A percentile compares a stretch with the other conserved stretches of the same genome.
phyloP scores from a whole-genome alignment of 2,329 filamentous ascomycete species.

The Plenodomus tracheiphilus region DNA sequence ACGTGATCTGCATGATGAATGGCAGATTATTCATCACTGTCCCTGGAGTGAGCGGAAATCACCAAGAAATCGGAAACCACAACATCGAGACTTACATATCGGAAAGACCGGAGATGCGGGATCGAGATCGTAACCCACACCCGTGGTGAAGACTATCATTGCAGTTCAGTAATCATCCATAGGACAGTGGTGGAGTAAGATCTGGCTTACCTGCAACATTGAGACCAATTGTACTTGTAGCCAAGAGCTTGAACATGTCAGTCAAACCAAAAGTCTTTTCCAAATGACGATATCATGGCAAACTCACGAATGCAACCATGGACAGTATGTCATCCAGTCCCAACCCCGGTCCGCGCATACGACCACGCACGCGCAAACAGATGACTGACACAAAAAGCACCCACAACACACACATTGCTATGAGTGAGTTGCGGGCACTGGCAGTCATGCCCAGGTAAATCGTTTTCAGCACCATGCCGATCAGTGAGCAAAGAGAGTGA shows the following conservation, averaged over 20 bases:
- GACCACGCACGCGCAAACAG: conserved; percentile 15
- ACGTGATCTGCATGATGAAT: conserved; percentile 26
- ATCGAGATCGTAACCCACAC: conserved; percentile 23
- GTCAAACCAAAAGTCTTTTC: background rate
- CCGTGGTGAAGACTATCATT: conserved; percentile 17
- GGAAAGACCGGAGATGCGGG: conserved; percentile 10
- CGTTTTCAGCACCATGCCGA: conserved; percentile 9
- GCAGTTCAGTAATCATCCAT: background rate
- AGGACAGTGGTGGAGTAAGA: background rate
- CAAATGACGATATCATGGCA: background rate
- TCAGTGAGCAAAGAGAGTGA: background rate
- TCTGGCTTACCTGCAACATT: conserved; percentile 14
- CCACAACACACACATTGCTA: conserved; percentile 24
- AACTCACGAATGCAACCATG: conserved; percentile 15
- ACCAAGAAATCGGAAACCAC: background rate
- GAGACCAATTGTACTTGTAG: conserved; percentile 22
- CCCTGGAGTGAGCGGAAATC: background rate
- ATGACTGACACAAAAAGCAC: conserved; percentile 16
- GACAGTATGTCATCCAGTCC: conserved; percentile 23
- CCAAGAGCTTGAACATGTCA: conserved; percentile 9
- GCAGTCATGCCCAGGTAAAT: conserved; percentile 17
- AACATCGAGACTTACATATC: conserved; percentile 10
- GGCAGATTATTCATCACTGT: conserved; percentile 22
- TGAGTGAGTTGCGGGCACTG: conserved; percentile 21
- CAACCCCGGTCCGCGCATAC: conserved; percentile 19